Conservation (phyloP, 345 rosid species). For the Eutrema heterophyllum region DNA sequence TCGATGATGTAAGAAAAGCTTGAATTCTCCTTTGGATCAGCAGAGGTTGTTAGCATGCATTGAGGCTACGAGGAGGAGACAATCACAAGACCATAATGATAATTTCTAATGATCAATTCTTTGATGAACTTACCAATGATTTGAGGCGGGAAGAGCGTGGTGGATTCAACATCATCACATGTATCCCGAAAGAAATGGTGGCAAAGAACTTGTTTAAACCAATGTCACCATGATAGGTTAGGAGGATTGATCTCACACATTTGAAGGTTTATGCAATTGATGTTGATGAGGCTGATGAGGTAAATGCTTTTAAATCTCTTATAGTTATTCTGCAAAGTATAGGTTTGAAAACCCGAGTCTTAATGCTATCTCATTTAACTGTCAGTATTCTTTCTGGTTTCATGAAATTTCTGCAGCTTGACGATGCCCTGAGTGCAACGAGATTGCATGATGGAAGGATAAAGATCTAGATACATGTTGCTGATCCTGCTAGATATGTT, state of each 20-base stretch:
- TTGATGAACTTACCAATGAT: too few relatives aligned
- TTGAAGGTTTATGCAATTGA: conserved; percentile 96
- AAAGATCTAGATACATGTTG: conserved; percentile 93
- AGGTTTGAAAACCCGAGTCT: too few relatives aligned
- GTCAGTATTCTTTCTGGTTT: conserved; percentile 9
- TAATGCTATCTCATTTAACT: background rate
- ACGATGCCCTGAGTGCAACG: conserved; percentile 88
- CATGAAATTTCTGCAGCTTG: conserved; percentile 54
- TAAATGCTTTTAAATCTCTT: conserved; percentile 21
- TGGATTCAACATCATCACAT: too few relatives aligned
- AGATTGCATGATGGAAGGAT: conserved; percentile 83
- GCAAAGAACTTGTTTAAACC: too few relatives aligned
- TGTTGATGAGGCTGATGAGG: conserved; percentile 99
- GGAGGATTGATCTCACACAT: conserved; percentile 74
- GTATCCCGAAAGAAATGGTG: too few relatives aligned
- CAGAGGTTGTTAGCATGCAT: background rate
- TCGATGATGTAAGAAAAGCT: conserved; percentile 34
- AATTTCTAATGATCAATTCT: too few relatives aligned
- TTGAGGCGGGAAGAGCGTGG: too few relatives aligned
- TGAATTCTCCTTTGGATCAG: conserved; percentile 18
- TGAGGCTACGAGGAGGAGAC: too few relatives aligned
- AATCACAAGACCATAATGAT: too few relatives aligned
- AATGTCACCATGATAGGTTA: too few relatives aligned
- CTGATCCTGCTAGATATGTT: conserved; percentile 82
- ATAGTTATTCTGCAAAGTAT: background rate